Conservation (phyloP, 352 stramenopile species). For the Pythium guiyangense region DNA sequence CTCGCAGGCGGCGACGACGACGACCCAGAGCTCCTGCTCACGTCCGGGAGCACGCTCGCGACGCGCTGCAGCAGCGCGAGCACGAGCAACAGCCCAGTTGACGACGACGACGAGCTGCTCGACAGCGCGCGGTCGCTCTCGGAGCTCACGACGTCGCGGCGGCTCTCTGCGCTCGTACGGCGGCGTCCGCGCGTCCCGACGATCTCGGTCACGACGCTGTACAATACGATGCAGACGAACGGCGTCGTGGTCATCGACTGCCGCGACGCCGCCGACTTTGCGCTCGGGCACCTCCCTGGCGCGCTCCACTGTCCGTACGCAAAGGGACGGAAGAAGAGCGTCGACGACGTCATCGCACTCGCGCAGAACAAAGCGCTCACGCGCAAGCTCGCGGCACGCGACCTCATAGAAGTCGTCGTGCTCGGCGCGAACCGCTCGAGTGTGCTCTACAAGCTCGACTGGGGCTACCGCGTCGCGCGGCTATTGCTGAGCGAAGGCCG, state of each 20-base stretch:
- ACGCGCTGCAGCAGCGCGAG: conserved; percentile 4
- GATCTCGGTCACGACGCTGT: conserved; percentile 65
- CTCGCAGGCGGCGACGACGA: not conserved
- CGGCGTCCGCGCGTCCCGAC: conserved; percentile 36
- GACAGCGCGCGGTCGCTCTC: conserved; percentile 12
- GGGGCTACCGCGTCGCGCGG: conserved; percentile 59
- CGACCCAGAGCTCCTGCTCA: conserved; percentile 4
- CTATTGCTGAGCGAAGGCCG: conserved; percentile 59
- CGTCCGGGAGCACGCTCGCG: conserved; percentile 7
- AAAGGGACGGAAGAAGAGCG: conserved; percentile 23
- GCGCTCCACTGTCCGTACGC: conserved; percentile 51
- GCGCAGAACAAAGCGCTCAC: conserved; percentile 28
- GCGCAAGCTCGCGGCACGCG: conserved; percentile 42
- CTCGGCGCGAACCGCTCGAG: conserved; percentile 48
- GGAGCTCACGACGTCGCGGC: conserved; percentile 20
- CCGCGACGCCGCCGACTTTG: conserved; percentile 45
- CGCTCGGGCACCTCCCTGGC: conserved; percentile 31
- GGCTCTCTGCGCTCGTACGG: conserved; percentile 22
- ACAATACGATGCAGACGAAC: conserved; percentile 65
- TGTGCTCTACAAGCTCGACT: conserved; percentile 61
- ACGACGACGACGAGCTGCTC: conserved; percentile 3
- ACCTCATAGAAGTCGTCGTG: conserved; percentile 73
- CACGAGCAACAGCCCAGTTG: conserved; percentile 1
- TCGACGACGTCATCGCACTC: conserved; percentile 49
- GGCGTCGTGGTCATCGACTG: conserved; percentile 68